Percentiles rank a stretch among this genome's conserved stretches.
phyloP scores from a whole-genome alignment of 2,329 filamentous ascomycete genomes.

The Fonsecaea nubica region DNA sequence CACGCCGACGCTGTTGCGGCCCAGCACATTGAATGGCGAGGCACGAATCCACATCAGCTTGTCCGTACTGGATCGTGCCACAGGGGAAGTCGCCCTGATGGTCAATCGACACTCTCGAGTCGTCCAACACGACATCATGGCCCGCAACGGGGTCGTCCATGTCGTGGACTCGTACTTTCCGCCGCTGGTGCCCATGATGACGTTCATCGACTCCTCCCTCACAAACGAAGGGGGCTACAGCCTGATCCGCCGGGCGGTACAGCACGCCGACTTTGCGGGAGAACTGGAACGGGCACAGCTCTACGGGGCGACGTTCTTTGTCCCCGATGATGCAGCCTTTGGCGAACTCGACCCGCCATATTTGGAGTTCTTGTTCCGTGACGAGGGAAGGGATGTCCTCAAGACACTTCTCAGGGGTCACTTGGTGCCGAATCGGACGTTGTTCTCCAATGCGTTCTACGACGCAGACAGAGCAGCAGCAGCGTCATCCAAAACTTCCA shows the following conservation, averaged over 20 bases:
- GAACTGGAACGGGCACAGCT: not conserved
- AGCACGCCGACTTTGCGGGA: not conserved
- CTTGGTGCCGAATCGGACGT: slow-evolving; percentile 5
- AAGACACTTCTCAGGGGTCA: not conserved
- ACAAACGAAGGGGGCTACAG: not conserved
- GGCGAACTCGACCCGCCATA: not conserved
- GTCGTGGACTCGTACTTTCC: slow-evolving; percentile 7
- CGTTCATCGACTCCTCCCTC: not conserved
- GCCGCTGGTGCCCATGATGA: not conserved
- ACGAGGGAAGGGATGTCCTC: not conserved
- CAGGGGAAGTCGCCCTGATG: not conserved
- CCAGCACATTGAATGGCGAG: not conserved
- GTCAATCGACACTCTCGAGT: not conserved
- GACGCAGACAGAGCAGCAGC: not conserved
- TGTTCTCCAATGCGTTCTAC: slow-evolving; percentile 13
- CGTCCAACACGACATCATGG: slow-evolving; percentile 16
- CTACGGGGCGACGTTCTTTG: slow-evolving; percentile 4
- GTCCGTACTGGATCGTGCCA: not conserved
- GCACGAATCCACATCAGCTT: slow-evolving; percentile 4
- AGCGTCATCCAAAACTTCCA: not conserved
- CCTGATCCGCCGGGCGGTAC: not conserved
- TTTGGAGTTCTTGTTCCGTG: not conserved
- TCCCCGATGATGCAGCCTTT: slow-evolving; percentile 3
- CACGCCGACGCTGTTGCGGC: slow-evolving; percentile 6
- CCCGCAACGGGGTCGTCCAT: slow-evolving; percentile 2